Evolutionary conservation across 1,284 basidiomycete species (phyloP).

Genomic region (Takashimella koratensis): DNA sequence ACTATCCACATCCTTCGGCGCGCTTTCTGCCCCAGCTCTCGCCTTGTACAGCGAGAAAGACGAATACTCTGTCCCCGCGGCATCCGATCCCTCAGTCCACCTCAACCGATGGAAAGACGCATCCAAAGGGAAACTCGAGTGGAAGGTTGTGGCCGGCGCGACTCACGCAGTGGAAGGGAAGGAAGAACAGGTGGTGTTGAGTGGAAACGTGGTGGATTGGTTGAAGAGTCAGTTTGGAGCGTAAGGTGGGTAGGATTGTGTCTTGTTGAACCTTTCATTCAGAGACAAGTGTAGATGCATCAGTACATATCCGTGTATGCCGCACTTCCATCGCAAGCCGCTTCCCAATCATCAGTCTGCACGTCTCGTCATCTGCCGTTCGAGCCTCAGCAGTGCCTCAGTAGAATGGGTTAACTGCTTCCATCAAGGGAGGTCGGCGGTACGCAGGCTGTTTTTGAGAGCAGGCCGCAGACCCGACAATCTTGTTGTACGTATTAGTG

Average conservation of each 20-base stretch:
- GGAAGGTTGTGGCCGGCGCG: conserved; percentile 27
- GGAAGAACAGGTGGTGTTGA: conserved; percentile 14
- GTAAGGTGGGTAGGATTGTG: background rate
- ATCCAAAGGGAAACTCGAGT: conserved; percentile 22
- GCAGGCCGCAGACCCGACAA: no score
- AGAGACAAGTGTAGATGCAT: no score
- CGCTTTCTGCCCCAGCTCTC: conserved; percentile 34
- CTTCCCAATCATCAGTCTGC: no score
- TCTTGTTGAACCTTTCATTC: background rate
- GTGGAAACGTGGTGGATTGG: conserved; percentile 25
- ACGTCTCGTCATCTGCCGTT: no score
- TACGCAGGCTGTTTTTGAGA: no score
- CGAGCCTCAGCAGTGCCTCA: no score
- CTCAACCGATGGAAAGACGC: conserved; percentile 31
- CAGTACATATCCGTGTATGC: no score
- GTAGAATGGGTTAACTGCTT: no score
- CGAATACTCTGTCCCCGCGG: conserved; percentile 22
- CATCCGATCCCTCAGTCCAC: conserved; percentile 10
- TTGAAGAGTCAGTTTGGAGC: conserved; percentile 10
- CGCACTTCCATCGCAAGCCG: no score
- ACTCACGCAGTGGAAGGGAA: conserved; percentile 23
- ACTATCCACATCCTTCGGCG: conserved; percentile 41
- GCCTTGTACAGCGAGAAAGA: conserved; percentile 42
- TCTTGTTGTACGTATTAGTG: no score
- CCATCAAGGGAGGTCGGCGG: no score